Conservation (phyloP, 805 yeast genomes). For the Kodamaea kaohsiungensis region DNA sequence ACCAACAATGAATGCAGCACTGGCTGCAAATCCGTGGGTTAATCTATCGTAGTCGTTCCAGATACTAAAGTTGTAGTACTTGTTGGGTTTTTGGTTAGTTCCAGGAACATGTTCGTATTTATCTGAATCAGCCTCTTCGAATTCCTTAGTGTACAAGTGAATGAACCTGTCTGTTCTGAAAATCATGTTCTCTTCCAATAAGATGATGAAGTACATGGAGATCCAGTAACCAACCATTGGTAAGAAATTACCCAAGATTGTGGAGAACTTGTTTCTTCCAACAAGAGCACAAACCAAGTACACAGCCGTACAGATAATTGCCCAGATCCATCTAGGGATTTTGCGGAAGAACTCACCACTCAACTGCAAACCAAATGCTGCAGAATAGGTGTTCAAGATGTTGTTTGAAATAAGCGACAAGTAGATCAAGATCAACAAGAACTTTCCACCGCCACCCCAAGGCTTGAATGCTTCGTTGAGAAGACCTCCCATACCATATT, state of each 20-base stretch:
- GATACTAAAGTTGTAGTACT: slow-evolving; percentile 65
- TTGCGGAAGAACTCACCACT: slow-evolving; percentile 27
- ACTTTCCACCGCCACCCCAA: slow-evolving; percentile 39
- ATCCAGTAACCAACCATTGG: slow-evolving; percentile 47
- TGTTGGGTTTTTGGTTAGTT: background rate
- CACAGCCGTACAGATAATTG: slow-evolving; percentile 31
- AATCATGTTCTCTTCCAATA: slow-evolving; percentile 37
- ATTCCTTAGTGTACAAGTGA: slow-evolving; percentile 34
- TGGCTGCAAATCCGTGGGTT: slow-evolving; percentile 74
- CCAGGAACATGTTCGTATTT: background rate
- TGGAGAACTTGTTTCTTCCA: slow-evolving; percentile 34
- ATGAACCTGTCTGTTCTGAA: slow-evolving; percentile 38
- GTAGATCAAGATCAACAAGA: slow-evolving; percentile 31
- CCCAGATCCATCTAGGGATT: slow-evolving; percentile 42
- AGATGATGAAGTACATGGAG: slow-evolving; percentile 35
- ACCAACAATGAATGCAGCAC: slow-evolving; percentile 64
- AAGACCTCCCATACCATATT: slow-evolving; percentile 35
- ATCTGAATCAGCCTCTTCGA: slow-evolving; percentile 17
- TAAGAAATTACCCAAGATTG: slow-evolving; percentile 38
- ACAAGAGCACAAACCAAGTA: slow-evolving; percentile 34
- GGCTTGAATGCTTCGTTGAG: slow-evolving; percentile 31
- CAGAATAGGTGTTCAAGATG: slow-evolving; percentile 38
- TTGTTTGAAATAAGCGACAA: slow-evolving; percentile 37
- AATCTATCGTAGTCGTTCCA: slow-evolving; percentile 67
- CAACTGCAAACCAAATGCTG: slow-evolving; percentile 36